Conservation (phyloP, 768 basidiomycete species). For the Lanmaoa rubissima region DNA sequence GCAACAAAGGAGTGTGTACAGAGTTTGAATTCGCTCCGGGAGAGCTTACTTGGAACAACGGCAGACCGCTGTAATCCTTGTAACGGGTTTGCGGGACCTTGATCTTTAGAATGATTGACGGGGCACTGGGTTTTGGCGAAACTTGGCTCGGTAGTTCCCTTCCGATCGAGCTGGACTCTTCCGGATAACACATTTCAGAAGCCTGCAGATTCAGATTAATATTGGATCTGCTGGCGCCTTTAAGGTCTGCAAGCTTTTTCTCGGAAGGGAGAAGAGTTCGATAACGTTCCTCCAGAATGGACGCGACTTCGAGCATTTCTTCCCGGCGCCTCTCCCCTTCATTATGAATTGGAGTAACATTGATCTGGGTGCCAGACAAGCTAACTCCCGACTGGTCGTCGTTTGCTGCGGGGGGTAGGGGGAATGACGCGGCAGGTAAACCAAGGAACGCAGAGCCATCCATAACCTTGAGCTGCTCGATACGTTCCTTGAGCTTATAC, state of each 20-base stretch:
- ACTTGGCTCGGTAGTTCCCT: slow-evolving; percentile 8
- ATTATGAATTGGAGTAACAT: slow-evolving; percentile 37
- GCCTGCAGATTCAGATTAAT: slow-evolving; percentile 10
- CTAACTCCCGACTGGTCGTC: slow-evolving; percentile 28
- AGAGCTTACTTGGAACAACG: slow-evolving; percentile 13
- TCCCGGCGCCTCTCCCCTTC: slow-evolving; percentile 76
- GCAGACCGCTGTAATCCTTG: slow-evolving; percentile 14
- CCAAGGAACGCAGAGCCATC: slow-evolving; percentile 66
- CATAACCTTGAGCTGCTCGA: slow-evolving; percentile 79
- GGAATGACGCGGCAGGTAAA: slow-evolving; percentile 58
- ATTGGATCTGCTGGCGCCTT: slow-evolving; percentile 18
- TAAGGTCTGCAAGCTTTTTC: slow-evolving; percentile 40
- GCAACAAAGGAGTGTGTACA: slow-evolving; percentile 13
- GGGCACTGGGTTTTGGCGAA: slow-evolving; percentile 18
- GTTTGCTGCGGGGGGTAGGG: slow-evolving; percentile 29
- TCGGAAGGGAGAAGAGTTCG: slow-evolving; percentile 71
- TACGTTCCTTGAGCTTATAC: slow-evolving; percentile 86
- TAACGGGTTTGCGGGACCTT: slow-evolving; percentile 31
- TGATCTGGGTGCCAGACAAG: slow-evolving; percentile 36
- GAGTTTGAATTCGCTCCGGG: slow-evolving; percentile 15
- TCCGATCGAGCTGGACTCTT: slow-evolving; percentile 11
- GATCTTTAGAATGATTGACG: slow-evolving; percentile 35
- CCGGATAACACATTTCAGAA: slow-evolving; percentile 16
- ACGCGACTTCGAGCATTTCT: slow-evolving; percentile 73
- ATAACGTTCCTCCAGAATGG: slow-evolving; percentile 68